Conservation (phyloP, 2,329 filamentous ascomycete species). For the Nemania abortiva region DNA sequence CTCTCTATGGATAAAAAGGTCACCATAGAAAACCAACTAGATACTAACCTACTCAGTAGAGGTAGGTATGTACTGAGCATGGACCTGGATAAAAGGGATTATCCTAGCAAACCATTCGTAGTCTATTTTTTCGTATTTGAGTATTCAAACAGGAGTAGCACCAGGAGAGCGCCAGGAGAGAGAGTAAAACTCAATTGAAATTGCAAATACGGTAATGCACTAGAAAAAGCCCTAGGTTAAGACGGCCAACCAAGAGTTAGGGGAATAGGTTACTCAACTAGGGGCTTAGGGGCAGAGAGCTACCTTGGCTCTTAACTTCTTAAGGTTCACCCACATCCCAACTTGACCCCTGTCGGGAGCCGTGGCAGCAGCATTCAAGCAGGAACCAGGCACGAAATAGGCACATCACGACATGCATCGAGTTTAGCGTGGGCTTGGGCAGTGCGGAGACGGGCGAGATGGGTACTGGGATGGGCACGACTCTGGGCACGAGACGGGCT, state of each 20-base stretch:
- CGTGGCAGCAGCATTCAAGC: conserved; percentile 19
- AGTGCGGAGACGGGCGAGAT: conserved; percentile 18
- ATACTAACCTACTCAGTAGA: too few species aligned
- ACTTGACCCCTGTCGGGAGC: conserved; percentile 14
- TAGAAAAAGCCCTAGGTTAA: conserved; percentile 10
- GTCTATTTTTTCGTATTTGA: conserved; percentile 37
- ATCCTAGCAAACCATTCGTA: conserved; percentile 32
- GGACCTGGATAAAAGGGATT: conserved; percentile 25
- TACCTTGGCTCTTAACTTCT: conserved; percentile 15
- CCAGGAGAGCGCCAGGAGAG: conserved; percentile 1
- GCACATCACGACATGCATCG: conserved; percentile 15
- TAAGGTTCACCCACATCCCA: conserved; percentile 17
- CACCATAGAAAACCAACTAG: conserved; percentile 3
- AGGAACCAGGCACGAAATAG: conserved; percentile 25
- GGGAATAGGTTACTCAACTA: conserved; percentile 2
- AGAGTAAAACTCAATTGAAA: conserved; percentile 27
- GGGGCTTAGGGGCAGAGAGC: conserved; percentile 2
- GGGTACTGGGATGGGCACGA: too few species aligned
- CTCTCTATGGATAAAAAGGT: neutral
- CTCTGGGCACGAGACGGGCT: conserved; percentile 12
- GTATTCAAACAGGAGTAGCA: conserved; percentile 14
- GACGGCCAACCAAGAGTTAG: conserved; percentile 21
- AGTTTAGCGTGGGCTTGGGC: conserved; percentile 27
- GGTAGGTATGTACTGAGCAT: conserved; percentile 20
- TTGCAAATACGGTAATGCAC: conserved; percentile 36